Evolutionary conservation across 495 filamentous ascomycete species (phyloP).

Genomic region (Amphirosellinia nigrospora): DNA sequence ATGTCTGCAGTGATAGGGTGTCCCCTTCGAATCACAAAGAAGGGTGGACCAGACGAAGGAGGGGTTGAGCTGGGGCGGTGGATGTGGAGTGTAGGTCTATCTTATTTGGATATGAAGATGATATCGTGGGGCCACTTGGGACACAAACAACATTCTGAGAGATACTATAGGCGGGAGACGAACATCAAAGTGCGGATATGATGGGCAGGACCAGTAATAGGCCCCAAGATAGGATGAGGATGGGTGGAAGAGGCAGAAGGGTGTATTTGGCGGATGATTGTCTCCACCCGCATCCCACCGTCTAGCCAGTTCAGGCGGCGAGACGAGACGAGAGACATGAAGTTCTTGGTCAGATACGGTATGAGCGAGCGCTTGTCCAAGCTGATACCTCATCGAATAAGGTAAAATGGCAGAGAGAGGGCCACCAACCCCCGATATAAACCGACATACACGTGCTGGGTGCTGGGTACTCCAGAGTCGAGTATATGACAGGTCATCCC

Average conservation of each 20-base stretch:
- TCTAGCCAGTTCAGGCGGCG: conserved; percentile 27
- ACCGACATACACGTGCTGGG: too few species aligned
- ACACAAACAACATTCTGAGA: conserved; percentile 25
- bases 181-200: conserved; percentile 23
- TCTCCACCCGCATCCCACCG: conserved; percentile 41
- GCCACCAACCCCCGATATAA: conserved; percentile 23
- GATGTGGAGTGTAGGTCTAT: conserved; percentile 42
- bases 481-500: conserved; percentile 23
- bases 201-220: conserved; percentile 37
- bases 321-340: conserved; percentile 13
- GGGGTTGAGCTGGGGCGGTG: conserved; percentile 42
- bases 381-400: conserved; percentile 21
- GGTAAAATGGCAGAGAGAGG: conserved; percentile 15
- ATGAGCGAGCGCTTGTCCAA: background rate
- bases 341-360: conserved; percentile 24
- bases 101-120: conserved; percentile 44
- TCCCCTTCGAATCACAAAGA: conserved; percentile 37
- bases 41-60: conserved; percentile 38
- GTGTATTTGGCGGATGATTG: conserved; percentile 25
- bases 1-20: conserved; percentile 39
- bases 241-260: conserved; percentile 39
- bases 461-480: background rate
- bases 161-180: conserved; percentile 25
- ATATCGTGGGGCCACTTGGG: conserved; percentile 45
- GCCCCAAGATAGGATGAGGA: conserved; percentile 34